phyloP scores from a whole-genome alignment of 1,284 basidiomycete species.

The Pseudozyma sp. region DNA sequence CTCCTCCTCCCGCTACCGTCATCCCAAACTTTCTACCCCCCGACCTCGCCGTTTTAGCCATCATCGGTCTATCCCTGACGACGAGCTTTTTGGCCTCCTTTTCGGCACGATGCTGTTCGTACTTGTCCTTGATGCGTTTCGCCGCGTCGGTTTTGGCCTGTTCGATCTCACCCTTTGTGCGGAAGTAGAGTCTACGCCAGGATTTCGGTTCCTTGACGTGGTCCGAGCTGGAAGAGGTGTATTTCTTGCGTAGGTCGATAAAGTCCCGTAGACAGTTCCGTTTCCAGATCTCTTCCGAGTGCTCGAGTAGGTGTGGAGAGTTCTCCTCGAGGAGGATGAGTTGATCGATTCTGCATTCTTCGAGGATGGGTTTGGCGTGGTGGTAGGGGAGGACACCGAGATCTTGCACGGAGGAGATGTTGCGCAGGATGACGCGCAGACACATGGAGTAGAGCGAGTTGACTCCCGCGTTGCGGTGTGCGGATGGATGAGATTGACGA shows the following conservation, averaged over 20 bases:
- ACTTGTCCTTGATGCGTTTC: constrained; percentile 57
- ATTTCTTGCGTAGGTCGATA: constrained; percentile 52
- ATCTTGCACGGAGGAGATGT: constrained; percentile 55
- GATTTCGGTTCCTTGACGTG: constrained; percentile 24
- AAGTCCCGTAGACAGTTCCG: constrained; percentile 61
- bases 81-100: constrained; percentile 58
- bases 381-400: constrained; percentile 64
- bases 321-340: constrained; percentile 56
- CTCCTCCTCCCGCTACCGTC: background rate
- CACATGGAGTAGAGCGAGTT: constrained; percentile 35
- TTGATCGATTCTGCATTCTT: constrained; percentile 61
- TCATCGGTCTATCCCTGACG: constrained; percentile 45
- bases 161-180: constrained; percentile 52
- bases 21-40: constrained; percentile 17
- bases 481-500: background rate
- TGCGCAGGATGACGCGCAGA: constrained; percentile 57
- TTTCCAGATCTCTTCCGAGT: constrained; percentile 60
- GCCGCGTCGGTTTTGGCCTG: constrained; percentile 51
- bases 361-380: constrained; percentile 57
- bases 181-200: constrained; percentile 55
- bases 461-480: constrained; percentile 1
- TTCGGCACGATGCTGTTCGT: constrained; percentile 56
- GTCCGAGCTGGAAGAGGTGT: background rate
- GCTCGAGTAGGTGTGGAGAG: constrained; percentile 55
- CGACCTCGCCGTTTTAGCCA: constrained; percentile 17